Conservation (phyloP, 1,284 basidiomycete genomes). For the Ganoderma sinense region DNA sequence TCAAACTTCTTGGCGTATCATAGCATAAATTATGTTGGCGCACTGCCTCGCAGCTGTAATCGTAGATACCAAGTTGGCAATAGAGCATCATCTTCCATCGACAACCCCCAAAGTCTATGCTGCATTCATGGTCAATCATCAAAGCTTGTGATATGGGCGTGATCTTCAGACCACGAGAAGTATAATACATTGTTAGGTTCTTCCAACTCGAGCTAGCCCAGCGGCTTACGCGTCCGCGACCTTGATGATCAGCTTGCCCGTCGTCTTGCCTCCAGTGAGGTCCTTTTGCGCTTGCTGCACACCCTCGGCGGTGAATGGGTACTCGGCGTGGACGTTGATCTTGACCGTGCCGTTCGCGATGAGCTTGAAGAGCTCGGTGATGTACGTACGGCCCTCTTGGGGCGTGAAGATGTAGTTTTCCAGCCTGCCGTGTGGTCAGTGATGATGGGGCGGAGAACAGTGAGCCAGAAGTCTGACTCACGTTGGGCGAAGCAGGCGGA, state of each 20-base stretch:
- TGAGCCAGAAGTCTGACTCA: conserved; percentile 45
- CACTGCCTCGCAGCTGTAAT: not conserved
- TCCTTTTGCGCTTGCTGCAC: conserved; percentile 84
- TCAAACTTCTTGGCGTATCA: not conserved
- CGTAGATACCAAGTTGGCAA: not conserved
- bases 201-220: not conserved
- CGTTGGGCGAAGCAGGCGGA: conserved; percentile 82
- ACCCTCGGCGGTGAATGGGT: conserved; percentile 86
- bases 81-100: not conserved
- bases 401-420: conserved; percentile 75
- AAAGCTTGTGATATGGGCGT: not conserved
- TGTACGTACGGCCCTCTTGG: conserved; percentile 76
- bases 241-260: conserved; percentile 86
- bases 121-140: not conserved
- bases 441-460: not conserved
- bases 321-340: conserved; percentile 79
- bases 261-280: conserved; percentile 78
- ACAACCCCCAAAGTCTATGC: not conserved
- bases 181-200: conserved; percentile 5
- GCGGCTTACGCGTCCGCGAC: conserved; percentile 33
- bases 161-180: not conserved
- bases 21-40: not conserved
- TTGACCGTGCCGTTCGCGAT: conserved; percentile 71
- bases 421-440: conserved; percentile 46
- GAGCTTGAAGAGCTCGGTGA: conserved; percentile 72